Conservation (phyloP, 148 eudicot genomes). For the Amaranthus hypochondriacus region DNA sequence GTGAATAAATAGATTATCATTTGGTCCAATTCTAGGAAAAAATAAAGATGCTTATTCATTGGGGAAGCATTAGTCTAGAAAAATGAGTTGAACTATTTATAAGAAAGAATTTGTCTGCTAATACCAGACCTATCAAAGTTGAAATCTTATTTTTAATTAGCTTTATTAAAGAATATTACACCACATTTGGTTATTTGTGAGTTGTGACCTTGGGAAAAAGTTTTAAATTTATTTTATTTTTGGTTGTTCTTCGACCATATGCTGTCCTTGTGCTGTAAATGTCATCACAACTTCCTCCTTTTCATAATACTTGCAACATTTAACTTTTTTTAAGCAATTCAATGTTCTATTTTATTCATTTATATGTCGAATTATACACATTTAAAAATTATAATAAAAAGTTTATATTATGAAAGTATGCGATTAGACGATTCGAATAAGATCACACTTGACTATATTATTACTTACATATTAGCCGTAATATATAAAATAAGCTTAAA, state of each 20-base stretch:
- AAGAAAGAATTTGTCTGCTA: constrained; percentile 34
- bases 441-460: too few species aligned
- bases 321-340: too few species aligned
- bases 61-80: constrained; percentile 21
- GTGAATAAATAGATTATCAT: too few species aligned
- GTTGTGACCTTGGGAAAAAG: not conserved
- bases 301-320: too few species aligned
- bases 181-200: constrained; percentile 5
- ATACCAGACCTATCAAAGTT: constrained; percentile 24
- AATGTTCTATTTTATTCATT: too few species aligned
- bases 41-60: constrained; percentile 29
- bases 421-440: too few species aligned
- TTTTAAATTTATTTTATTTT: constrained; percentile 1
- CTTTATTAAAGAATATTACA: not conserved
- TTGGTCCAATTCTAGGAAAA: constrained; percentile 10
- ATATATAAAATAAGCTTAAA: too few species aligned
- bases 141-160: constrained; percentile 9
- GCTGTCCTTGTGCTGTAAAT: constrained; percentile 18
- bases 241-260: not conserved
- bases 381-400: too few species aligned
- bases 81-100: constrained; percentile 20
- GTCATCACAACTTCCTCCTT: not conserved
- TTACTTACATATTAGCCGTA: too few species aligned
- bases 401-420: too few species aligned
- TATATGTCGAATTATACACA: too few species aligned